Evolutionary conservation across 2,329 filamentous ascomycete genomes (phyloP), one percentile per base, ranked within the genome.

Genomic region (Alternaria incomplexa): DNA sequence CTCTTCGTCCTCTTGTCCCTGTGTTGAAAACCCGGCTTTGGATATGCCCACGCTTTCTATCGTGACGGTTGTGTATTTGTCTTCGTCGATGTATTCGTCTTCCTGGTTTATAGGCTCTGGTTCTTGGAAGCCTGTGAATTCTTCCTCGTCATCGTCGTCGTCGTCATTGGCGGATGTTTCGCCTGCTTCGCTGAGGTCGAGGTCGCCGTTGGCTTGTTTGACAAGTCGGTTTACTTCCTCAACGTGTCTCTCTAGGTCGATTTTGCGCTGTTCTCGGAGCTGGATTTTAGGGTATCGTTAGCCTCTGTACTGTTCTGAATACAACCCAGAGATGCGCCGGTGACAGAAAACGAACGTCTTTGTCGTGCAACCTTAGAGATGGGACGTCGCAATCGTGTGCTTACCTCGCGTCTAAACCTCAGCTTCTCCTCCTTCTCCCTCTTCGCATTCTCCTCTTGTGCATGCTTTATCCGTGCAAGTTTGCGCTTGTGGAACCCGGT

Each of bases 401-500:
- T 26, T 83, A 95, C 95, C 88, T 93, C 90, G 79, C 90, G 91
- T 71, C 95, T 86, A 60, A 91, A 84, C 61, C 87, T 83, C 61
- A 94, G 86, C 76, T 87, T 92, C 78, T 97, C 94, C 74, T 93
- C 88, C 53, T 90, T 89, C 51, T 90, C 93, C 77, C 87, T 89
- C 80, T 93, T 91, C 48, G 88, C 89, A 4, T 93, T 92, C 71
- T 91, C 85, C 70, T 96, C 93, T 76, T 96, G 91, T 2, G 95
- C 95, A 80, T 90, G 85, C 83, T 97, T 96, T 69, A 90, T 89
- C 40, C 96, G 88, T 79, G 93, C 91, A 56, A 92, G 83, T 81
- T 97, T 98, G 80, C 96, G 91, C 85, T 98, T 99, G 84, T 95
- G 94, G 82, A 99, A 99, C 3, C 96, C 96, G 0, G 93, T 97